These are phyloP conservation scores for Filosporella fistucella DNA, from an alignment of 495 filamentous ascomycete genomes.

Conservation along the genomic window DNA sequence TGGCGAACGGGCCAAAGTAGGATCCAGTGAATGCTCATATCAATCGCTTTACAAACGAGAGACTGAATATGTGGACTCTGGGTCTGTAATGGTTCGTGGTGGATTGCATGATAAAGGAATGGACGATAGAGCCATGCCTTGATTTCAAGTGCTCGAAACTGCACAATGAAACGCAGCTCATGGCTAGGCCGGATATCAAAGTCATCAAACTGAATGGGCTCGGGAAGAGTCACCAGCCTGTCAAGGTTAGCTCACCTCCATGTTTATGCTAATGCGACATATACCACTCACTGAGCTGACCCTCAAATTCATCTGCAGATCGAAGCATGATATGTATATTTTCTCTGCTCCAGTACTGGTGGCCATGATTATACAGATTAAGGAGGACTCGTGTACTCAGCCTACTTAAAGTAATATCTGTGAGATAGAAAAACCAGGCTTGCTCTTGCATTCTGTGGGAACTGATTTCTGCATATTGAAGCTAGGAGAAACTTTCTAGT, in stretches of 20 bases:
- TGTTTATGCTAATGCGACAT: neutral
- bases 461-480: neutral
- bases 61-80: neutral
- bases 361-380: neutral
- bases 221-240: neutral
- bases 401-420: conserved; percentile 3
- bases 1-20: neutral
- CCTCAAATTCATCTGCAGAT: neutral
- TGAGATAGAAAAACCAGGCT: conserved; percentile 2
- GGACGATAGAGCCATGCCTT: conserved; percentile 6
- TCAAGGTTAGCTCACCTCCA: neutral
- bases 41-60: neutral
- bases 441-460: neutral
- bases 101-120: neutral
- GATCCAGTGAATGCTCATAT: neutral
- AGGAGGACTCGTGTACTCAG: neutral
- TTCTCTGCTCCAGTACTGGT: neutral
- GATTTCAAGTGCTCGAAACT: neutral
- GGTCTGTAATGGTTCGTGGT: neutral
- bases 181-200: neutral
- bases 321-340: neutral
- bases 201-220: neutral
- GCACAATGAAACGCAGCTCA: neutral
- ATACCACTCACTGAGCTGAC: neutral
- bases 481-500: neutral